phyloP scores from a whole-genome alignment of 345 rosid species.

The Alliaria petiolata region DNA sequence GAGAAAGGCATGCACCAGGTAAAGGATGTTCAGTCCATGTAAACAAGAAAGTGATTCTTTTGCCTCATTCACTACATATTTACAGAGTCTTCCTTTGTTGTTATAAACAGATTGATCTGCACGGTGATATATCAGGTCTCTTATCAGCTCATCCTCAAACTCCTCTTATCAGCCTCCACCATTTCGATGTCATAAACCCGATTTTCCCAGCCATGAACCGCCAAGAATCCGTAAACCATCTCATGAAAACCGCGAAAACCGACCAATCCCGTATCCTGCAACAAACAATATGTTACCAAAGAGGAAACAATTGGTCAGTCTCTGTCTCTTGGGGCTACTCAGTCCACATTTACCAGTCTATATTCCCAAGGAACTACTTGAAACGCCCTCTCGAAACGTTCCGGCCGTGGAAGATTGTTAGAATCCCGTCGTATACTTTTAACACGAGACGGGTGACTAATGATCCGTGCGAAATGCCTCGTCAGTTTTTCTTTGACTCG shows the following conservation, averaged over 20 bases:
- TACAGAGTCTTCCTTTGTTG: neutral
- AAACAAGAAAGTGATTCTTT: neutral
- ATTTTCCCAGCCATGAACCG: conserved; percentile 55
- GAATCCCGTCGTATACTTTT: conserved; percentile 45
- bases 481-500: conserved; percentile 54
- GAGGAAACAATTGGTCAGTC: conserved; percentile 50
- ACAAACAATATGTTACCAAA: conserved; percentile 61
- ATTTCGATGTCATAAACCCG: conserved; percentile 50
- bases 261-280: conserved; percentile 57
- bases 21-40: neutral
- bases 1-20: conserved; percentile 75
- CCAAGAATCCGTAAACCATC: conserved; percentile 43
- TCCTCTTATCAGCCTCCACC: conserved; percentile 60
- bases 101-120: conserved; percentile 39
- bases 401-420: conserved; percentile 39
- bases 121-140: conserved; percentile 55
- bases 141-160: conserved; percentile 60
- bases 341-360: conserved; percentile 47
- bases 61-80: neutral
- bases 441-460: conserved; percentile 35
- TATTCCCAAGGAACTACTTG: conserved; percentile 46
- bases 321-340: conserved; percentile 72
- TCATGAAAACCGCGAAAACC: conserved; percentile 48
- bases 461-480: conserved; percentile 61
- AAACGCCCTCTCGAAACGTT: conserved; percentile 53